These are phyloP conservation scores for Phytophthora pini DNA, from an alignment of 352 stramenopile species.

Conservation along the genomic window DNA sequence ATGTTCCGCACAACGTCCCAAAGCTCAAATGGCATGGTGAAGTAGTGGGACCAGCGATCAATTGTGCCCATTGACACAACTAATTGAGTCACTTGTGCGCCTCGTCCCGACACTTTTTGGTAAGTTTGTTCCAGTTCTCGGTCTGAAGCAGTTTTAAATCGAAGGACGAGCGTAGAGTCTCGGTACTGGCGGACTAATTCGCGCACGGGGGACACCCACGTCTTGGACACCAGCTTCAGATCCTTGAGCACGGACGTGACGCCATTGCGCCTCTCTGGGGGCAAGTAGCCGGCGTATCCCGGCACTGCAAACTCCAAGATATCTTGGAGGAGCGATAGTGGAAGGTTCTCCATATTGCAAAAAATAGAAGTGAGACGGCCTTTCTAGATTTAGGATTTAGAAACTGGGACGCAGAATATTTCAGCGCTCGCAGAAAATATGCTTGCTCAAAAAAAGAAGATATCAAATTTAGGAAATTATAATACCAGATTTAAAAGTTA, in stretches of 20 bases:
- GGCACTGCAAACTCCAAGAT: conserved; percentile 38
- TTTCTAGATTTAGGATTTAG: no score
- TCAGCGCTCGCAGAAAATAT: no score
- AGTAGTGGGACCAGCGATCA: conserved; percentile 6
- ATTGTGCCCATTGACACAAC: conserved; percentile 31
- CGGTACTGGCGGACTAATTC: conserved; percentile 25
- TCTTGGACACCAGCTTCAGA: conserved; percentile 33
- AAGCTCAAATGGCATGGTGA: conserved; percentile 2
- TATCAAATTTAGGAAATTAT: no score
- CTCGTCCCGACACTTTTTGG: conserved; percentile 8
- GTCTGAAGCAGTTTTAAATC: conserved; percentile 23
- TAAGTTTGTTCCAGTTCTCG: conserved; percentile 17
- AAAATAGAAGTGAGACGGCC: no score
- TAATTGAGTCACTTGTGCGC: conserved; percentile 28
- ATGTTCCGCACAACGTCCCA: conserved; percentile 19
- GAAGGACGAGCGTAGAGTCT: conserved; percentile 24
- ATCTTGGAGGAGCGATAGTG: conserved; percentile 29
- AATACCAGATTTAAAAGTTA: no score
- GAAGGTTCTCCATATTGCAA: neutral
- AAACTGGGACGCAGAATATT: no score
- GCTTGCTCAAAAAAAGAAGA: no score
- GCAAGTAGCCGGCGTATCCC: conserved; percentile 15
- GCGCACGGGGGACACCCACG: conserved; percentile 31
- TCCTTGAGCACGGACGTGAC: conserved; percentile 9
- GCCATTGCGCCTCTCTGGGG: neutral